Percentiles rank a stretch among this genome's conserved stretches.
These are phyloP conservation scores for Neofusicoccum kwambonambiense DNA, from an alignment of 2,329 filamentous ascomycete species.

Conservation along the genomic window DNA sequence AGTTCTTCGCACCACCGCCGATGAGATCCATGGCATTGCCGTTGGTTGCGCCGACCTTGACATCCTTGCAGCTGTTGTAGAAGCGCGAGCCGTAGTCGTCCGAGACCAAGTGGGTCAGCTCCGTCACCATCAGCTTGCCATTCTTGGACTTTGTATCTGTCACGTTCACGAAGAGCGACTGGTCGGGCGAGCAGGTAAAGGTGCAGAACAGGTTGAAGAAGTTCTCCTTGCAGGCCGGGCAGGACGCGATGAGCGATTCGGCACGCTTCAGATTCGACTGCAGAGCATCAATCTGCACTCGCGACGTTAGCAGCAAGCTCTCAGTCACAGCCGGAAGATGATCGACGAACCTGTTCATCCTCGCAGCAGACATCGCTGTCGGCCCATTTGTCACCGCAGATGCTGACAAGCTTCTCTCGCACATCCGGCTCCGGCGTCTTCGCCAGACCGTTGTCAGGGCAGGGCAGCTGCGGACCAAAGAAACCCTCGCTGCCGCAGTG, in stretches of 20 bases:
- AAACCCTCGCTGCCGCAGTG: constrained; percentile 89
- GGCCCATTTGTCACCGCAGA: constrained; percentile 87
- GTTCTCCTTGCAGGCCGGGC: constrained; percentile 95
- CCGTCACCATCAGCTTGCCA: constrained; percentile 70
- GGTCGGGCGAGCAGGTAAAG: constrained; percentile 96
- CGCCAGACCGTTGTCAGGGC: constrained; percentile 84
- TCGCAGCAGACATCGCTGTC: constrained; percentile 82
- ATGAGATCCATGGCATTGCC: constrained; percentile 94
- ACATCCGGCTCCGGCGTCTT: constrained; percentile 69
- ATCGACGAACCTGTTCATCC: constrained; percentile 64
- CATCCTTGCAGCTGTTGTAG: constrained; percentile 97
- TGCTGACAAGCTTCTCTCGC: constrained; percentile 73
- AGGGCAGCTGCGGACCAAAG: constrained; percentile 87
- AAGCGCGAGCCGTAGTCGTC: constrained; percentile 82
- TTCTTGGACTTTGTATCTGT: constrained; percentile 67
- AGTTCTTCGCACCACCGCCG: constrained; percentile 90
- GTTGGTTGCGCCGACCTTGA: constrained; percentile 95
- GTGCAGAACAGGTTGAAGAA: constrained; percentile 99
- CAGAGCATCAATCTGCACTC: constrained; percentile 67
- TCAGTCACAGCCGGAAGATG: background rate
- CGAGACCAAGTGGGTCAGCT: constrained; percentile 86
- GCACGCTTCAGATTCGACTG: constrained; percentile 83
- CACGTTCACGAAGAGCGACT: constrained; percentile 92
- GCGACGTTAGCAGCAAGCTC: background rate
- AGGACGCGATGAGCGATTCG: constrained; percentile 85